These are phyloP conservation scores for Heracleum sosnowskyi DNA, from an alignment of 129 eudicot genomes.

Conservation along the genomic window DNA sequence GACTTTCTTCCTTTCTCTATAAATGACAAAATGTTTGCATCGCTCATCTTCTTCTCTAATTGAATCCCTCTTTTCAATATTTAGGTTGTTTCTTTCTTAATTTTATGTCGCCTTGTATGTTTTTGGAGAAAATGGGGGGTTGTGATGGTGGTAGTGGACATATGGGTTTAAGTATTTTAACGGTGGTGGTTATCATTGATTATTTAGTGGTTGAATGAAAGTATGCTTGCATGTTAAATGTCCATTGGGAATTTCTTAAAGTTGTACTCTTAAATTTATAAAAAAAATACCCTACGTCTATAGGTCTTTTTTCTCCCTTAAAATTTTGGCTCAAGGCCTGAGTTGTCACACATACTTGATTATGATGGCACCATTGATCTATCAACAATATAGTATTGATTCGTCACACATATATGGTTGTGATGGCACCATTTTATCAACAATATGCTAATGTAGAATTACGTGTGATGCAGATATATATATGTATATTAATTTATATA, in stretches of 20 bases:
- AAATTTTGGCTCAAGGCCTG: no score
- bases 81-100: background rate
- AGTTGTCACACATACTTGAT: background rate
- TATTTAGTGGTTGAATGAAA: no score
- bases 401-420: no score
- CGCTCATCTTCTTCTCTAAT: background rate
- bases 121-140: background rate
- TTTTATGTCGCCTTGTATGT: background rate
- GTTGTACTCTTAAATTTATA: background rate
- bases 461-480: no score
- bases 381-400: background rate
- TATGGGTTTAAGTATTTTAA: background rate
- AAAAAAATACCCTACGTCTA: background rate
- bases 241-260: background rate
- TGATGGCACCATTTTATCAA: no score
- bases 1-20: background rate
- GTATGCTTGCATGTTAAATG: background rate
- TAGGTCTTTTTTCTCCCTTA: background rate
- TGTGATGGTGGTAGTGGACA: background rate
- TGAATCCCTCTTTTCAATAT: background rate
- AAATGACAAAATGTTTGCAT: background rate
- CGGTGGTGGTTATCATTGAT: background rate
- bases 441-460: no score
- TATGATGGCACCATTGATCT: background rate
- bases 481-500: no score